Base-by-base conservation (phyloP, 176 grass and related monocot species). In the Guadua angustifolia region DNA sequence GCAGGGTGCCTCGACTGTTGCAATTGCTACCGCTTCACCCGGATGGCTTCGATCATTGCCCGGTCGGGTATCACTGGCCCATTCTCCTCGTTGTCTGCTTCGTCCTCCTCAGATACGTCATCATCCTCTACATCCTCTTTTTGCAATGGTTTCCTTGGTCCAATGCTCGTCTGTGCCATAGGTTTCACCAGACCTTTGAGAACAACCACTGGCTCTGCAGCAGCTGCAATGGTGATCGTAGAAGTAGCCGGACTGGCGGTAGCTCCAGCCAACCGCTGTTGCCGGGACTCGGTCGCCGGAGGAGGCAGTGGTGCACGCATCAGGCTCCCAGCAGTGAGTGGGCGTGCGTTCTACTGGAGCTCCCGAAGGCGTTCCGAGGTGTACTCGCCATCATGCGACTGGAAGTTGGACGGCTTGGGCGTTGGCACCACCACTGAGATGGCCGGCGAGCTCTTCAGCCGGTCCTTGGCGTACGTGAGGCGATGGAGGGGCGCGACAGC, bases 291-390 rank as follows among this genome's bases (percentile, higher is more conserved):
- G 1, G 83, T n/a, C 4, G 53, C 50, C 0, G 84, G 73, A 66
- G 84, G 66, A 6, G 82, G 51, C 8, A 43, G 71, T 0, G 81
- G 84, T 4, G 83, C 58, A 0, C 85, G 78, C 74, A 89, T 19
- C 18, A 93, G 89, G 67, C 91, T 93, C 53, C 92, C 88, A 43
- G n/a, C n/a, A n/a, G 85, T 87, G n/a, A 98, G 92, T 0, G 88
- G 85, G 8, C 93, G 91, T 3, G 96, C 89, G 79, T 98, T 98
- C 77, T 98, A 95, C 86, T 98, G 95, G 63, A 98, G 91, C 95
- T 98, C 95, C 13, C 90, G 85, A 33, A 98, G 91, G 81, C 86
- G 92, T 80, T 98, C 96, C 12, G 88, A 90, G 9, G 96, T 98
- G 78, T 98, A 98, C 86, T 98, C 96, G 0, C 96, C 93, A 5